Percentiles rank a stretch among this genome's conserved stretches.
phyloP scores from a whole-genome alignment of 176 grass and related monocot genomes.

The Musa schizocarpa region DNA sequence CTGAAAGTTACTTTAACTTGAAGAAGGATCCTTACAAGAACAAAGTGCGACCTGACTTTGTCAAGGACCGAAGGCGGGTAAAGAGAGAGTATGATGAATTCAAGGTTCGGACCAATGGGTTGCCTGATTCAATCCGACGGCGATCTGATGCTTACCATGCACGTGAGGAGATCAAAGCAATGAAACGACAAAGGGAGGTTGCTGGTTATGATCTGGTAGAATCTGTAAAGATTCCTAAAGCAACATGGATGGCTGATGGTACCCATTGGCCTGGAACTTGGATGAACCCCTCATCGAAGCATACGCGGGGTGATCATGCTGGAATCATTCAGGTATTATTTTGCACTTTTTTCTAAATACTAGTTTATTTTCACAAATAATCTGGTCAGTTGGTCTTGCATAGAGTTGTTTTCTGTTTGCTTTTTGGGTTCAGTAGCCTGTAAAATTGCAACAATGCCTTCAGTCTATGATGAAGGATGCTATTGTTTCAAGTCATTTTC shows the following conservation, averaged over 20 bases:
- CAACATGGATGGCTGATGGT: conserved; percentile 96
- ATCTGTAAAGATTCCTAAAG: conserved; percentile 78
- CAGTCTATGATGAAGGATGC: too few species aligned
- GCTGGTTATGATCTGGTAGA: conserved; percentile 54
- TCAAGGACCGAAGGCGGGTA: conserved; percentile 81
- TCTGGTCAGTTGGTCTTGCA: too few species aligned
- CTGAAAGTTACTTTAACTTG: conserved; percentile 84
- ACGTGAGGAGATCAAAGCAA: conserved; percentile 93
- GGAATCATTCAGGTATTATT: conserved; percentile 89
- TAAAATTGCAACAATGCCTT: too few species aligned
- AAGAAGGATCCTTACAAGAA: conserved; percentile 96
- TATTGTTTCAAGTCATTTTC: too few species aligned
- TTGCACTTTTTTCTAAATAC: not conserved
- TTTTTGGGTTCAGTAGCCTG: too few species aligned
- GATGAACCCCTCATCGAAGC: conserved; percentile 60
- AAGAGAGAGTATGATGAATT: conserved; percentile 98
- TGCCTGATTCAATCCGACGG: conserved; percentile 75
- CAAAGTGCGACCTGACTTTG: conserved; percentile 74
- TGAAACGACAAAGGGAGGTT: conserved; percentile 74
- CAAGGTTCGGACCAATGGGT: conserved; percentile 75
- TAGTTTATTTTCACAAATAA: not conserved
- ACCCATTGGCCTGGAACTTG: conserved; percentile 98
- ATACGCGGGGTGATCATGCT: conserved; percentile 83
- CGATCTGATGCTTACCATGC: conserved; percentile 89
- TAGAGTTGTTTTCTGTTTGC: too few species aligned